A percentile compares a stretch with the other conserved stretches of the same genome.
Conservation (phyloP, 805 yeast species). For the Wickerhamiella alocasiicola region DNA sequence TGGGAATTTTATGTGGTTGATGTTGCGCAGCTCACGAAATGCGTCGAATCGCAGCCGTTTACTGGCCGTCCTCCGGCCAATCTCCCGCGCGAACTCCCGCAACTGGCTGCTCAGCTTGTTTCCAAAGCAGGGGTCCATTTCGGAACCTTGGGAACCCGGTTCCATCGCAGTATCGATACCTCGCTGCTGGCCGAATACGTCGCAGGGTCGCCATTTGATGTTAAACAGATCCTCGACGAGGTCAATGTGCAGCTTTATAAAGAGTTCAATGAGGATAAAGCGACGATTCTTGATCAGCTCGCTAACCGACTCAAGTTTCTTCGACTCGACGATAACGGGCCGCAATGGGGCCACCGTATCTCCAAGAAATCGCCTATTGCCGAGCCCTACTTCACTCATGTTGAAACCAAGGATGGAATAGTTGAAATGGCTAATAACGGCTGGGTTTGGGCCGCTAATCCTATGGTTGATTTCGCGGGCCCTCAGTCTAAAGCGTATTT, state of each 20-base stretch:
- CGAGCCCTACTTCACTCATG: constrained; percentile 80
- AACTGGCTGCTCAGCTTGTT: constrained; percentile 35
- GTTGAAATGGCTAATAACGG: constrained; percentile 76
- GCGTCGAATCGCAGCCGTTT: constrained; percentile 19
- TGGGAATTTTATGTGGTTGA: constrained; percentile 86
- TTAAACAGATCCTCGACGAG: constrained; percentile 50
- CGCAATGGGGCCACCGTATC: constrained; percentile 52
- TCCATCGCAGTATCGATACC: constrained; percentile 42
- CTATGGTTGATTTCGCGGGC: constrained; percentile 87
- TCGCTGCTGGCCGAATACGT: constrained; percentile 42
- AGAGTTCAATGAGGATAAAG: constrained; percentile 62
- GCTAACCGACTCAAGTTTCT: constrained; percentile 64
- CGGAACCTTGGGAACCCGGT: constrained; percentile 39
- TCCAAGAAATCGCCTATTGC: constrained; percentile 48
- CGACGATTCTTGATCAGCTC: constrained; percentile 53
- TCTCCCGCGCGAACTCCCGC: constrained; percentile 24
- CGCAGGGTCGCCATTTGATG: constrained; percentile 22
- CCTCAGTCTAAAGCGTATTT: constrained; percentile 64
- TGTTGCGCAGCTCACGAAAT: constrained; percentile 32
- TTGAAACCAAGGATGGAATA: constrained; percentile 33
- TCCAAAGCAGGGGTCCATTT: constrained; percentile 31
- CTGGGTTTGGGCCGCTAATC: constrained; percentile 98
- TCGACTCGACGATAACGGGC: constrained; percentile 72
- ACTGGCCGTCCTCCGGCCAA: constrained; percentile 37
- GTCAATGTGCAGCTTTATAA: constrained; percentile 61